Percentiles rank a stretch among this genome's conserved stretches.
These are phyloP conservation scores for Elsinoe perseae DNA, from an alignment of 2,329 filamentous ascomycete genomes.

Conservation along the genomic window DNA sequence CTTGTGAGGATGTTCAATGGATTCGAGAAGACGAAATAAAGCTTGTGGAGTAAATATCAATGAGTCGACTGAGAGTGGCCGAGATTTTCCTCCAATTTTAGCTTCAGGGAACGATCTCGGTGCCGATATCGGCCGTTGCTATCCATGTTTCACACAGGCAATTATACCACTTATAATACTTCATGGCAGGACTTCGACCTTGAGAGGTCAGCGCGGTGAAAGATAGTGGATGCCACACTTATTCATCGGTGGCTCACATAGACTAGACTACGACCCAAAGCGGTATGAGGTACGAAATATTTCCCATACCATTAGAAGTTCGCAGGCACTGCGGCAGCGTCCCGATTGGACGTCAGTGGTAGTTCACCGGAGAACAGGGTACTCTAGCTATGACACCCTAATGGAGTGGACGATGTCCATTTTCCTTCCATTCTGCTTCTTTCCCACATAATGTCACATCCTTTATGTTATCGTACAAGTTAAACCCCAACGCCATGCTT, in stretches of 20 bases:
- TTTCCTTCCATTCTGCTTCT: not conserved
- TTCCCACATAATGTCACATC: not conserved
- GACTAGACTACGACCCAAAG: not conserved
- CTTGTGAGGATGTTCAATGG: not conserved
- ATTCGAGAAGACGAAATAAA: not conserved
- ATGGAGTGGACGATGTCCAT: not conserved
- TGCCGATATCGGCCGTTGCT: conserved; percentile 10
- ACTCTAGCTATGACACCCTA: not conserved
- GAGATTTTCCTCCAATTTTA: conserved; percentile 11
- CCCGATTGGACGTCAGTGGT: not conserved
- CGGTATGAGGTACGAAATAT: not conserved
- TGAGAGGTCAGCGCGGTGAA: no score
- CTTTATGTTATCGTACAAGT: not conserved
- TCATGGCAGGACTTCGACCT: no score
- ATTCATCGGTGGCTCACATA: not conserved
- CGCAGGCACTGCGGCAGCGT: not conserved
- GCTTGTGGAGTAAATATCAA: conserved; percentile 13
- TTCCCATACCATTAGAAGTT: not conserved
- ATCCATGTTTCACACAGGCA: not conserved
- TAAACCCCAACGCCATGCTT: conserved; percentile 1
- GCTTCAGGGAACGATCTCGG: conserved; percentile 14
- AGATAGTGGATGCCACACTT: no score
- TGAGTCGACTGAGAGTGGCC: conserved; percentile 12
- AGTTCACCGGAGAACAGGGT: not conserved
- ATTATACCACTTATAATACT: no score